Conservation (phyloP, 1,284 basidiomycete genomes). For the Papiliotrema terrestris region DNA sequence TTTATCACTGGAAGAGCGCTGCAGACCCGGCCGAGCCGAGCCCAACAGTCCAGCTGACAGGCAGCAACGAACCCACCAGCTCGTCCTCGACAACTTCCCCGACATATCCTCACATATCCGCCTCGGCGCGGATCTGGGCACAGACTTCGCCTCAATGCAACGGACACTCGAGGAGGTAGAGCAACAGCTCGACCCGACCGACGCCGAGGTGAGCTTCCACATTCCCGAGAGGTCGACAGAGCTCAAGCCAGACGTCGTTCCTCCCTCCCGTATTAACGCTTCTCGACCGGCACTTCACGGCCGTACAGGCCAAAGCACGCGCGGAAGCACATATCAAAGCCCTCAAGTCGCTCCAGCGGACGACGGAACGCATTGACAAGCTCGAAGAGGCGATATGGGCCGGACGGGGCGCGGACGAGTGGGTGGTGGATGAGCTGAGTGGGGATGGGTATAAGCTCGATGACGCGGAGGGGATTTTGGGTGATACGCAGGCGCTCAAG, state of each 20-base stretch:
- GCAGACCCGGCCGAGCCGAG: not conserved
- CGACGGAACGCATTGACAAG: slow-evolving; percentile 13
- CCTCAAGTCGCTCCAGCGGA: slow-evolving; percentile 12
- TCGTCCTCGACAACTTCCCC: slow-evolving; percentile 26
- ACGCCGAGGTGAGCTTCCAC: slow-evolving; percentile 15
- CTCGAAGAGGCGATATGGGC: slow-evolving; percentile 35
- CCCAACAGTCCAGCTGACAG: too few species aligned
- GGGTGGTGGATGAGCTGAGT: slow-evolving; percentile 19
- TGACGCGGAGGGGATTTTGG: slow-evolving; percentile 9
- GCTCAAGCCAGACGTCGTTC: slow-evolving; percentile 39
- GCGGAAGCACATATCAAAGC: slow-evolving; percentile 18
- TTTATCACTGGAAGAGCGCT: too few species aligned
- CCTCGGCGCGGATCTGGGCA: slow-evolving; percentile 10
- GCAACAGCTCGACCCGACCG: slow-evolving; percentile 16
- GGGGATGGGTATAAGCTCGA: not conserved
- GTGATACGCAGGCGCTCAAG: slow-evolving; percentile 11
- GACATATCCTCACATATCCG: slow-evolving; percentile 30
- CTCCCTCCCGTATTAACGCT: slow-evolving; percentile 24
- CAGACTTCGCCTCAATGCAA: slow-evolving; percentile 12
- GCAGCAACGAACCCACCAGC: slow-evolving; percentile 22
- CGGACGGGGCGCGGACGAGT: slow-evolving; percentile 24
- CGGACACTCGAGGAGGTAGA: slow-evolving; percentile 13
- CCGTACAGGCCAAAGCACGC: slow-evolving; percentile 10
- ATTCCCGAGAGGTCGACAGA: too few species aligned
- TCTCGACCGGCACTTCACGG: slow-evolving; percentile 22